A percentile compares a stretch with the other conserved stretches of the same genome.
phyloP scores from a whole-genome alignment of 2,329 filamentous ascomycete species.

The Cercospora berteroae region DNA sequence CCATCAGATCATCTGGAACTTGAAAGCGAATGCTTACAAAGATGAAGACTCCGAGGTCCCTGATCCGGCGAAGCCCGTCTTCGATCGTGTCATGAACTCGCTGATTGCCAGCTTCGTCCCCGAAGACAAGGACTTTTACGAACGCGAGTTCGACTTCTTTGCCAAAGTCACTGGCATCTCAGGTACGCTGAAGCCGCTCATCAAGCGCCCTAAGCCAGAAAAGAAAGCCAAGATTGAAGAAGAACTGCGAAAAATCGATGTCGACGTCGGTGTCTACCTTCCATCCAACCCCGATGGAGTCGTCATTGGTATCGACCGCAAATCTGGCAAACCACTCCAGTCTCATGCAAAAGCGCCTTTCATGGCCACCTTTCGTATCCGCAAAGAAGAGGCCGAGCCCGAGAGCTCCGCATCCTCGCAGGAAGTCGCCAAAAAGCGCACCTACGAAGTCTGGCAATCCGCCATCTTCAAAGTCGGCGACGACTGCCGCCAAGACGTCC shows the following conservation, averaged over 20 bases:
- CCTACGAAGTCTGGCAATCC: slow-evolving; percentile 95
- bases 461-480: slow-evolving; percentile 99
- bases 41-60: slow-evolving; percentile 91
- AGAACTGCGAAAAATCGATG: slow-evolving; percentile 93
- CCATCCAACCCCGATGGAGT: slow-evolving; percentile 96
- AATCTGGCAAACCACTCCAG: slow-evolving; percentile 94
- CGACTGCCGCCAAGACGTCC: slow-evolving; percentile 93
- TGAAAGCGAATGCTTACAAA: slow-evolving; percentile 98
- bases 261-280: slow-evolving; percentile 95
- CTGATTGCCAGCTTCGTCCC: slow-evolving; percentile 79
- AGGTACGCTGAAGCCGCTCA: slow-evolving; percentile 89
- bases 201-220: slow-evolving; percentile 88
- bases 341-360: slow-evolving; percentile 98
- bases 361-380: slow-evolving; percentile 98
- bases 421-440: slow-evolving; percentile 39
- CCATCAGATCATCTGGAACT: slow-evolving; percentile 99
- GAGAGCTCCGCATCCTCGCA: slow-evolving; percentile 35
- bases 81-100: slow-evolving; percentile 84
- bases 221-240: slow-evolving; percentile 99
- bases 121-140: slow-evolving; percentile 81
- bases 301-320: slow-evolving; percentile 95
- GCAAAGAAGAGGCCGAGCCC: slow-evolving; percentile 67
- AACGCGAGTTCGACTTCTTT: slow-evolving; percentile 96
- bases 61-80: slow-evolving; percentile 86
- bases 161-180: slow-evolving; percentile 94